phyloP scores from a whole-genome alignment of 768 basidiomycete genomes.

The Termitomyces sp. region DNA sequence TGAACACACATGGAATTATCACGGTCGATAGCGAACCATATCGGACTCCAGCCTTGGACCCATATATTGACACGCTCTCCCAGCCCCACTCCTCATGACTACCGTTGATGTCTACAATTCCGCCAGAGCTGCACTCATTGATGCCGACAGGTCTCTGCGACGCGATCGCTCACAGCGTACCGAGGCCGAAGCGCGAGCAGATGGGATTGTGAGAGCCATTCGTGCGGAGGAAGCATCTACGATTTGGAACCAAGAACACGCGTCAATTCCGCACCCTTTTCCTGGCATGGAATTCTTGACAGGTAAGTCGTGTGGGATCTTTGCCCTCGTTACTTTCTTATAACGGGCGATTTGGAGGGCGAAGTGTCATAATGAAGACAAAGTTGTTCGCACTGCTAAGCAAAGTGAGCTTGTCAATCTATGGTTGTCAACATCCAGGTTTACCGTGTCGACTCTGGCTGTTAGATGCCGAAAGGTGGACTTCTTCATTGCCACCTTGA shows the following conservation, averaged over 20 bases:
- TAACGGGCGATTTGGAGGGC: slow-evolving; percentile 30
- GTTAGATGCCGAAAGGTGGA: slow-evolving; percentile 76
- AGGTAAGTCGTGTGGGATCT: slow-evolving; percentile 27
- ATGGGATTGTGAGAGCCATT: slow-evolving; percentile 48
- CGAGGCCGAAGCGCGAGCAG: slow-evolving; percentile 44
- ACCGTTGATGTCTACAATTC: slow-evolving; percentile 23
- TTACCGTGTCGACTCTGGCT: background rate
- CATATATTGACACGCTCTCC: background rate
- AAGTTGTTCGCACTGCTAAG: slow-evolving; percentile 54
- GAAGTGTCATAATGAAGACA: slow-evolving; percentile 53
- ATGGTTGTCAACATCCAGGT: background rate
- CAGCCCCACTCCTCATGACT: slow-evolving; percentile 5
- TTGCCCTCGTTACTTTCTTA: background rate
- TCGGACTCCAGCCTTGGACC: no score
- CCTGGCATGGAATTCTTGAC: slow-evolving; percentile 79
- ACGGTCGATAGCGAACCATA: no score
- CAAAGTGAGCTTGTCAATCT: slow-evolving; percentile 34
- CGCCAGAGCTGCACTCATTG: slow-evolving; percentile 30
- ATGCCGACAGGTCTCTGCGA: slow-evolving; percentile 43
- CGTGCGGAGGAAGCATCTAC: slow-evolving; percentile 46
- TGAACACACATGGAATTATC: no score
- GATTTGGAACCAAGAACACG: slow-evolving; percentile 54
- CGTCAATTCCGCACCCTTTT: slow-evolving; percentile 54
- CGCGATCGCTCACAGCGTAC: slow-evolving; percentile 33
- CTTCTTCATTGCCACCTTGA: slow-evolving; percentile 75